Conservation (phyloP, 1,284 basidiomycete genomes). For the Ustilago curta region DNA sequence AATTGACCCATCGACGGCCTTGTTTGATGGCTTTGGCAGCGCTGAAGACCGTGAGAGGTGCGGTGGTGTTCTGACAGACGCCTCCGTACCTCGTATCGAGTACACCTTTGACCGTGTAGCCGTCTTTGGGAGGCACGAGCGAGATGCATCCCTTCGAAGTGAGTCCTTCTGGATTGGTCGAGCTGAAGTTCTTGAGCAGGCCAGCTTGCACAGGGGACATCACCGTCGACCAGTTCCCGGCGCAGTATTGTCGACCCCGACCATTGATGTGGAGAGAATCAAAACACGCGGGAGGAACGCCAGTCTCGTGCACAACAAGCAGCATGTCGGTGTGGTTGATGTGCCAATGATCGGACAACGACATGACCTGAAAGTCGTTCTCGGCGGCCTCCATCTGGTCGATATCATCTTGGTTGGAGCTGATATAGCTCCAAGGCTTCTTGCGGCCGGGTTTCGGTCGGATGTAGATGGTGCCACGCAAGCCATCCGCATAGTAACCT, state of each 20-base stretch:
- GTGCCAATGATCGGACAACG: slow-evolving; percentile 53
- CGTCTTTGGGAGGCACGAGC: slow-evolving; percentile 44
- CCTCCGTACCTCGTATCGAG: slow-evolving; percentile 50
- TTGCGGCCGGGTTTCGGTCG: slow-evolving; percentile 35
- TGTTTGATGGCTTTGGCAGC: slow-evolving; percentile 35
- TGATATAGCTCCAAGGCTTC: slow-evolving; percentile 51
- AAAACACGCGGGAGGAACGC: slow-evolving; percentile 53
- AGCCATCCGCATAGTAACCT: slow-evolving; percentile 50
- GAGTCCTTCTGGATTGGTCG: slow-evolving; percentile 38
- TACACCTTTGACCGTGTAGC: slow-evolving; percentile 37
- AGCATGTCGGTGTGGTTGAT: slow-evolving; percentile 52
- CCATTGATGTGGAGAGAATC: slow-evolving; percentile 55
- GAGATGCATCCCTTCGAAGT: slow-evolving; percentile 56
- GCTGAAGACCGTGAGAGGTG: slow-evolving; percentile 43
- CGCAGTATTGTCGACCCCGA: slow-evolving; percentile 50
- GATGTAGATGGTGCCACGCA: slow-evolving; percentile 50
- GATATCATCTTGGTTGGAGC: slow-evolving; percentile 25
- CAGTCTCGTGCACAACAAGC: slow-evolving; percentile 47
- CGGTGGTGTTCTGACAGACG: slow-evolving; percentile 47
- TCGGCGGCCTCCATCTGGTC: slow-evolving; percentile 52
- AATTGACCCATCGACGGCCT: slow-evolving; percentile 44
- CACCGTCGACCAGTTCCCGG: slow-evolving; percentile 31
- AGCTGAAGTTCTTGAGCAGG: slow-evolving; percentile 41
- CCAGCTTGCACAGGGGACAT: slow-evolving; percentile 24
- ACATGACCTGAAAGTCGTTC: slow-evolving; percentile 38